These are phyloP conservation scores for Aureobasidium leucospermi DNA, from an alignment of 2,329 filamentous ascomycete species.

Conservation along the genomic window DNA sequence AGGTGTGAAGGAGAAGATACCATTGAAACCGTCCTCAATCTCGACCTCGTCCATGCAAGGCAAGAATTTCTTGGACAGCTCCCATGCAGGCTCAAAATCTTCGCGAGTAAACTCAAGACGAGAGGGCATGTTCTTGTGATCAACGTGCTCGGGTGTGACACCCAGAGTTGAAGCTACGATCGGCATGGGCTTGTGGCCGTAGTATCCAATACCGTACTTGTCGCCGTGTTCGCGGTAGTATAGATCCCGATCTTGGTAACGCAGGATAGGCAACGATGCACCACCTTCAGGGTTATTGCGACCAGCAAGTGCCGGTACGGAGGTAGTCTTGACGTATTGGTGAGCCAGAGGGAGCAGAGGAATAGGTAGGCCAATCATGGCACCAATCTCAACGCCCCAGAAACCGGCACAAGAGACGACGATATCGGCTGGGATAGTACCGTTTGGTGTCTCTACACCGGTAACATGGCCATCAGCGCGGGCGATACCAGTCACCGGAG, in stretches of 20 bases:
- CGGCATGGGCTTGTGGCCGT: conserved; percentile 56
- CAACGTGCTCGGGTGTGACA: conserved; percentile 45
- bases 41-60: conserved; percentile 45
- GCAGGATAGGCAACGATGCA: conserved; percentile 51
- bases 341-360: conserved; percentile 56
- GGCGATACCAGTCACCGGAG: conserved; percentile 52
- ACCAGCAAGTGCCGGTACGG: conserved; percentile 39
- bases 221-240: conserved; percentile 61
- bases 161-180: conserved; percentile 49
- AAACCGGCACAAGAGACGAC: conserved; percentile 58
- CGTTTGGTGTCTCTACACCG: conserved; percentile 46
- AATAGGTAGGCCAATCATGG: conserved; percentile 51
- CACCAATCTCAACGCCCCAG: conserved; percentile 59
- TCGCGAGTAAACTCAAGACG: conserved; percentile 52
- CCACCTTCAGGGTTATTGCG: conserved; percentile 41
- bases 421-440: conserved; percentile 50
- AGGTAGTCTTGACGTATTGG: conserved; percentile 56
- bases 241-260: conserved; percentile 56
- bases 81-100: conserved; percentile 56
- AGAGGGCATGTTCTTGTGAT: conserved; percentile 57
- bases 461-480: conserved; percentile 44
- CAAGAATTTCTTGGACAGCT: conserved; percentile 47
- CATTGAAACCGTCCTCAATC: conserved; percentile 56
- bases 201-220: conserved; percentile 56
- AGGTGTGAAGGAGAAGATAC: conserved; percentile 59